A percentile compares a stretch with the other conserved stretches of the same genome.
Evolutionary conservation across 2,329 filamentous ascomycete species (phyloP).

Genomic region (Sarocladium kiliense): DNA sequence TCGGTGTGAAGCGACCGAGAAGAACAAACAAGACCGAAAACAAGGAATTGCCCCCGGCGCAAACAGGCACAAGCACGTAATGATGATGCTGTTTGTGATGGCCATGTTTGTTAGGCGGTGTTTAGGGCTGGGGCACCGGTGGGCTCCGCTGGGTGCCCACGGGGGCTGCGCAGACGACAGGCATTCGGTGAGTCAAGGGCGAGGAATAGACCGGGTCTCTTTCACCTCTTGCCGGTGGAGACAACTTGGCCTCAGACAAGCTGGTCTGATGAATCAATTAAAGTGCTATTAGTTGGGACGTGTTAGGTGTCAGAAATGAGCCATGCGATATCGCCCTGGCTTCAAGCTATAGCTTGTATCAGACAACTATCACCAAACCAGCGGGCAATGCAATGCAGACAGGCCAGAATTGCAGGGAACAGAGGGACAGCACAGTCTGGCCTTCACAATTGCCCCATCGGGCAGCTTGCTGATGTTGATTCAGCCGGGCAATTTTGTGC

Average conservation of each 20-base stretch:
- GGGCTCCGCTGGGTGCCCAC: neutral
- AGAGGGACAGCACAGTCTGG: neutral
- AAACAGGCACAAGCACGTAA: neutral
- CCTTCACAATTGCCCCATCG: neutral
- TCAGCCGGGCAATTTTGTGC: neutral
- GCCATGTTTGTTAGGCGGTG: slow-evolving; percentile 7
- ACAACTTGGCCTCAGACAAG: neutral
- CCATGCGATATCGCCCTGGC: neutral
- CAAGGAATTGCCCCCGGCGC: neutral
- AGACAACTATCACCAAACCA: neutral
- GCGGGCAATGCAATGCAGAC: neutral
- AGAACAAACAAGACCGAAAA: neutral
- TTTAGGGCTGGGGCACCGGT: slow-evolving; percentile 7
- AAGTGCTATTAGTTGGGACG: neutral
- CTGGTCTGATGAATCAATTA: slow-evolving; percentile 1
- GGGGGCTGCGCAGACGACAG: neutral
- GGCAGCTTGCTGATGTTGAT: neutral
- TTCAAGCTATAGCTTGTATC: neutral
- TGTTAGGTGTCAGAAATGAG: neutral
- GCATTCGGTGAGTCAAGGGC: neutral
- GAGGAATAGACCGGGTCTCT: neutral
- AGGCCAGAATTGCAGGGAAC: no score
- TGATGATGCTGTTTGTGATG: slow-evolving; percentile 9
- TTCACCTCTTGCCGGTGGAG: neutral
- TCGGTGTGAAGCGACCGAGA: neutral